Evolutionary conservation across 371 early-diverging fungal genomes (phyloP).

Genomic region (Rhizopus stolonifer): DNA sequence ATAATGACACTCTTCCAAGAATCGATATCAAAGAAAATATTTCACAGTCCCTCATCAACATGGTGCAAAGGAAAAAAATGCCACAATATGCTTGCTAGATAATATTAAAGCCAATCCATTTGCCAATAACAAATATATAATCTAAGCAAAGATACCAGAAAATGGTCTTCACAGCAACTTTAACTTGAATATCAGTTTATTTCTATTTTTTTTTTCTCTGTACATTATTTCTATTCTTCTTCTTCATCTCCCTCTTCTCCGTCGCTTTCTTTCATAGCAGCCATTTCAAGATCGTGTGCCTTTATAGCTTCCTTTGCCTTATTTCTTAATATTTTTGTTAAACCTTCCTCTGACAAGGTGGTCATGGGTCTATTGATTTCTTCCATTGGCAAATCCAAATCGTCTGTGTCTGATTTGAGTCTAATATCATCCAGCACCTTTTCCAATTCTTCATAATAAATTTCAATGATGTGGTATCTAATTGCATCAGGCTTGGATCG

Average conservation of each 20-base stretch:
- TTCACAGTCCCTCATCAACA: no score
- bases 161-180: no score
- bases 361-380: slow-evolving; percentile 67
- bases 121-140: no score
- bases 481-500: slow-evolving; percentile 73
- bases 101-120: no score
- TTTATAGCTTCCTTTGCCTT: slow-evolving; percentile 51
- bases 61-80: no score
- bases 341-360: slow-evolving; percentile 52
- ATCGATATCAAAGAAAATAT: no score
- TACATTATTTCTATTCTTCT: neutral
- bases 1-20: no score
- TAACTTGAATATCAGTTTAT: no score
- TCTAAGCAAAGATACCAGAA: no score
- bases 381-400: slow-evolving; percentile 58
- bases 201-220: neutral
- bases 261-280: slow-evolving; percentile 19
- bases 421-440: slow-evolving; percentile 57
- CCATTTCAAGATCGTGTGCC: slow-evolving; percentile 27
- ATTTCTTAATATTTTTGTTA: slow-evolving; percentile 54
- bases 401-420: slow-evolving; percentile 28
- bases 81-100: no score
- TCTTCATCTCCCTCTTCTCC: slow-evolving; percentile 22
- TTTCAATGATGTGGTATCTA: slow-evolving; percentile 78
- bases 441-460: slow-evolving; percentile 80